These are phyloP conservation scores for Suhomyces terraborum DNA, from an alignment of 1,139 yeast species.

Conservation along the genomic window DNA sequence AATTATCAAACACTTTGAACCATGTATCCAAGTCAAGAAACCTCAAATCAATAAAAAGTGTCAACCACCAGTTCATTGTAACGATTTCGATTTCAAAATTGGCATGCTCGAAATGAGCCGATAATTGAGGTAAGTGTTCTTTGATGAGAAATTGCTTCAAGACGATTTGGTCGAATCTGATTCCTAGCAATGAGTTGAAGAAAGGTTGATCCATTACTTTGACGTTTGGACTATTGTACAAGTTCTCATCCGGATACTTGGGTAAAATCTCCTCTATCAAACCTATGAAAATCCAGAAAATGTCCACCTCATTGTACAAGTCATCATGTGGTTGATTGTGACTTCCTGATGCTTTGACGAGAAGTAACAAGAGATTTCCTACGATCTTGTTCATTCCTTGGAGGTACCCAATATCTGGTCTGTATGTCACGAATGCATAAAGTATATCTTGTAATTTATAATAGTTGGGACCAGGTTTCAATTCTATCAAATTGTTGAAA, in stretches of 20 bases:
- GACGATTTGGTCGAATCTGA: slow-evolving; percentile 43
- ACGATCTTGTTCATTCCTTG: slow-evolving; percentile 67
- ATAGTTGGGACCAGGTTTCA: slow-evolving; percentile 57
- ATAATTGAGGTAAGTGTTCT: slow-evolving; percentile 40
- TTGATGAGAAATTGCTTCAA: slow-evolving; percentile 27
- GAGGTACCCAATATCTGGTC: slow-evolving; percentile 56
- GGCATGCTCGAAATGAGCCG: slow-evolving; percentile 40
- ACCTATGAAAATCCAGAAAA: slow-evolving; percentile 58
- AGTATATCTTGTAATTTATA: slow-evolving; percentile 50
- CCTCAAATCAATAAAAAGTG: slow-evolving; percentile 51
- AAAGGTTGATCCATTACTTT: slow-evolving; percentile 11
- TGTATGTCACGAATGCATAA: slow-evolving; percentile 54
- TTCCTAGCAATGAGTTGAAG: slow-evolving; percentile 38
- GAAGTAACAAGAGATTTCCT: slow-evolving; percentile 51
- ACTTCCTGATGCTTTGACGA: slow-evolving; percentile 17
- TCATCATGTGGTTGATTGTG: slow-evolving; percentile 19
- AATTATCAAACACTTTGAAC: slow-evolving; percentile 54
- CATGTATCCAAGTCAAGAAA: slow-evolving; percentile 55
- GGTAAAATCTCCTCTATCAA: slow-evolving; percentile 57
- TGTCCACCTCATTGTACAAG: slow-evolving; percentile 48
- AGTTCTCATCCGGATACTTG: slow-evolving; percentile 23
- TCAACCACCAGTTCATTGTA: slow-evolving; percentile 61
- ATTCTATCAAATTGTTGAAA: slow-evolving; percentile 40
- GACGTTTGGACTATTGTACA: background rate
- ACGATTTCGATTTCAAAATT: slow-evolving; percentile 52